Evolutionary conservation across 1,284 basidiomycete species (phyloP), one percentile per base, ranked within the genome.

Genomic region (Golubevia sp.): DNA sequence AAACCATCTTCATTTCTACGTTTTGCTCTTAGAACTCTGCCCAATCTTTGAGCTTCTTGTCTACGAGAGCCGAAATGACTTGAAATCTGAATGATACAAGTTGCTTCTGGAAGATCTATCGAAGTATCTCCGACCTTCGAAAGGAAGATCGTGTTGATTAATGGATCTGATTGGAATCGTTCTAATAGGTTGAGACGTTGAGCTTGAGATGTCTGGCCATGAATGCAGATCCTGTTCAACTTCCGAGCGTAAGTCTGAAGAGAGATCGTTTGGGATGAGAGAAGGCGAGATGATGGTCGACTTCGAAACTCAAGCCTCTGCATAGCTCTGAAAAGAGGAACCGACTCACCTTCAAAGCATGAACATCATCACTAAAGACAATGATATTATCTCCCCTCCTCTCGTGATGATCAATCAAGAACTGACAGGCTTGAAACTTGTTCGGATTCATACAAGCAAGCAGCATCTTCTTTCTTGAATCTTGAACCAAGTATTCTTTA

Each of bases 401-500:
- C 86, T 99, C 97, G 84, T 99, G 97, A 77, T 96, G 99, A 79
- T 96, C 93, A 86, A 99, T 99, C 65, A 99, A 86, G 85, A 97
- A 99, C 82, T 99, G 97, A 83, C 94, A 97, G 3, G 96, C 95
- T 85, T 99, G 97, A 84, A 99, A 97, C 86, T 99, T 99, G 84
- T 92, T 93, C 23, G 97, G 97, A 82, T 99, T 99, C 97, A 99
- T 99, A 87, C 94, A 98, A 84, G 98, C 98, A 13, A 99, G 87
- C 30, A 99, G 87, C 89, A 97, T 97, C 71, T 93, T 90, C 84
- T 97, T 97, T 62, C 97, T 88, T 48, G 91, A 92, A 84, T 92
- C 91, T 84, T 95, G 93, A 67, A 93, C 89, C 67, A 99, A 88
- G 83, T 99, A 99, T 85, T 99, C 96, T 75, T 93, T 91, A 84